Conservation (phyloP, 1,139 yeast genomes). For the Magnusiomyces sp. region DNA sequence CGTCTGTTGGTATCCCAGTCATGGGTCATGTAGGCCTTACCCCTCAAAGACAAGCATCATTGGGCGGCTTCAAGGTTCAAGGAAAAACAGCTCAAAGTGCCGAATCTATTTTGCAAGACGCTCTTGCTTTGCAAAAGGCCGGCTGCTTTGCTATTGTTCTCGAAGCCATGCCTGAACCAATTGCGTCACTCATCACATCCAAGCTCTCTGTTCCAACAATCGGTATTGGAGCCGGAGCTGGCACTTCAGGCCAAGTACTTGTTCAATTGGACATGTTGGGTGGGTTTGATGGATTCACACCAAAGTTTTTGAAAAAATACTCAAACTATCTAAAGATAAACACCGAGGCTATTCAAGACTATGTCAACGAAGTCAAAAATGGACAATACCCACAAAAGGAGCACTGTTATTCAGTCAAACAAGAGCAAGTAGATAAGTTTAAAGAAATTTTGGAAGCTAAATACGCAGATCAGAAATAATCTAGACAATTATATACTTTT, state of each 20-base stretch:
- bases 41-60: conserved; percentile 72
- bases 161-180: conserved; percentile 76
- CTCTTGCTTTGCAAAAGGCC: conserved; percentile 58
- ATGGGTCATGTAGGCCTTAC: conserved; percentile 90
- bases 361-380: conserved; percentile 49
- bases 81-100: conserved; percentile 57
- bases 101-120: conserved; percentile 53
- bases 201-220: conserved; percentile 67
- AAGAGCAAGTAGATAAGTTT: conserved; percentile 51
- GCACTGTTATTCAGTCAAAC: conserved; percentile 68
- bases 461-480: background rate
- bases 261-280: conserved; percentile 84
- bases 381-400: conserved; percentile 52
- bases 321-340: conserved; percentile 44
- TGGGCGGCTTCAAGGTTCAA: conserved; percentile 86
- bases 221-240: conserved; percentile 92
- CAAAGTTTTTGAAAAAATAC: conserved; percentile 75
- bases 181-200: conserved; percentile 60
- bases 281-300: conserved; percentile 44
- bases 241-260: conserved; percentile 80
- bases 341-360: conserved; percentile 44
- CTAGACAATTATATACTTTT: no score
- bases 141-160: conserved; percentile 73
- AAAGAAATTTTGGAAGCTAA: conserved; percentile 21
- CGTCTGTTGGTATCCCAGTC: conserved; percentile 73